Evolutionary conservation across 371 early-diverging fungal species (phyloP), one percentile per base, ranked within the genome.

Genomic region (Zancudomyces culisetae): DNA sequence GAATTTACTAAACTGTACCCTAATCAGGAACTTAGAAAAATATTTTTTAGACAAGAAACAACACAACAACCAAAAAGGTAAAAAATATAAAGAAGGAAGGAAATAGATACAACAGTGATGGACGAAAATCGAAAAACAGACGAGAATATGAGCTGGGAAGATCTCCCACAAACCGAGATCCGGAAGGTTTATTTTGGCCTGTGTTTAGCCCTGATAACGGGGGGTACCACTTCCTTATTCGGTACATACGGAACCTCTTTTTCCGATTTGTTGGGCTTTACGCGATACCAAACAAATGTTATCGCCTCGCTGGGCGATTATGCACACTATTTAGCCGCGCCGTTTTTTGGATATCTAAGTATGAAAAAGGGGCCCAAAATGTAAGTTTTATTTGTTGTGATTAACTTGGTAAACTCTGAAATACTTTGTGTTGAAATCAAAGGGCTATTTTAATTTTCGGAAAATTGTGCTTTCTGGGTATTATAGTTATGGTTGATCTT

Each of bases 141-240:
- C n/a, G n/a, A n/a, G n/a, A n/a, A n/a, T n/a, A n/a, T n/a, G n/a
- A n/a, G n/a, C n/a, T 35, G 35, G 27, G 48, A 48, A 4, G 29
- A 48, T 48, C 18, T 27, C n/a, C 3, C 15, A 13, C n/a, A n/a
- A 13, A 27, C 24, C 10, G 24, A 48, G n/a, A 48, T n/a, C n/a
- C 18, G n/a, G n/a, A 8, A 59, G 2, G 55, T 66, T 20, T 68
- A 63, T 46, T 15, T 56, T 18, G 60, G 56, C 8, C 57, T 56
- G 10, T 68, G 69, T 46, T 23, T 60, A 35, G 60, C 60, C 19
- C 66, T 68, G 69, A 54, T 68, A 13, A 62, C 71, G 47, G 73
- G 71, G 18, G 76, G 76, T 39, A 76, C 76, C 3, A 65, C 71
- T 3, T 73, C 72, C 52, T 61, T 76, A 22, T 76, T 70, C 55